Base-by-base conservation (phyloP, 768 basidiomycete species). In the Boletus coccyginus region DNA sequence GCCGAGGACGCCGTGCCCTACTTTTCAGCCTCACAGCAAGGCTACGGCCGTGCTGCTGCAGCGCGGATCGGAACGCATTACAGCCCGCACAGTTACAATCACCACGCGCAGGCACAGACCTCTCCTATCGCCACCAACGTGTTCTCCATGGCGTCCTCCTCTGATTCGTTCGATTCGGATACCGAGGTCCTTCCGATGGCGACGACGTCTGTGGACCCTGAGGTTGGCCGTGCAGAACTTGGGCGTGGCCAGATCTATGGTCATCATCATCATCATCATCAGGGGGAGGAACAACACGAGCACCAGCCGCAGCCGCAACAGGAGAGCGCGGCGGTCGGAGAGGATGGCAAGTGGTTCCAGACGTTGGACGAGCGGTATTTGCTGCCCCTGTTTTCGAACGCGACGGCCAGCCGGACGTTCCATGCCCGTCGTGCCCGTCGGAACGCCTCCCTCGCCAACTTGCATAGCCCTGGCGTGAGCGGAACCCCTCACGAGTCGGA, bases 331-430 rank as follows among this genome's bases (percentile, higher is more conserved):
- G 62, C 74, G 5, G 50, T 48, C 27, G 79, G 75, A 5, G 87
- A 89, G 55, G 93, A 96, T 51, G 88, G 91, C 31, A 91, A 92
- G 70, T 98, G 94, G 94, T 98, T 98, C 85, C 94, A 94, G 63
- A 81, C 88, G 44, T 74, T 99, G 39, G 96, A 99, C 73, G 94
- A 99, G 74, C 82, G 93, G 61, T 99, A 96, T 70, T 76, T 99
- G 19, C 73, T 98, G 3, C 95, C 95, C 21, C 76, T 98, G 38
- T 98, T 94, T 76, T 92, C 92, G 46, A 94, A 94, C 66, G 91
- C 90, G 16, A 93, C 92, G 0, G 92, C 92, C 17, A 91, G 88
- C 60, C 79, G 92, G 63, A 88, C 87, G 58, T 92, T 91, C 78
- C 86, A 94, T 64, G 91, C 92, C 3, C 83, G 89, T 32, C 76